Evolutionary conservation across 306 rosid genomes (phyloP).

Genomic region (Castanea sativa): DNA sequence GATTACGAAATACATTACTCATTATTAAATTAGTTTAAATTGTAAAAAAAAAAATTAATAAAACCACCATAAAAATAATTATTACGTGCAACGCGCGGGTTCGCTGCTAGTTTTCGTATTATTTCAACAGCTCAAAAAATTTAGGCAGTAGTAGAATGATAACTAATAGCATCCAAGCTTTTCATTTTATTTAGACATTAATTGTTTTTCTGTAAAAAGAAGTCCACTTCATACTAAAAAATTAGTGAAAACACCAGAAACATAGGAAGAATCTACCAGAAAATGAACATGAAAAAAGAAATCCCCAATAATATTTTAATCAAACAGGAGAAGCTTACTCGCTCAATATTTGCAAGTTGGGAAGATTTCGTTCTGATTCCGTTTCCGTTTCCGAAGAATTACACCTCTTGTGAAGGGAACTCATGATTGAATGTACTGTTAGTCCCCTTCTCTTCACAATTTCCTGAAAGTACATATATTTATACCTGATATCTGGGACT

Average conservation of each 20-base stretch:
- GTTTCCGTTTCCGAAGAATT: constrained; percentile 17
- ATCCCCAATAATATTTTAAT: constrained; percentile 5
- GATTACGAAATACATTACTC: no score
- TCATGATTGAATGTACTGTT: constrained; percentile 52
- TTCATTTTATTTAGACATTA: background rate
- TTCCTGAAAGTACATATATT: constrained; percentile 40
- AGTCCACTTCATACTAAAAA: background rate
- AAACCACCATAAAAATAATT: no score
- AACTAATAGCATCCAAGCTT: background rate
- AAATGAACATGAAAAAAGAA: background rate
- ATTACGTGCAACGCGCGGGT: no score
- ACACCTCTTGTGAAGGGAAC: constrained; percentile 48
- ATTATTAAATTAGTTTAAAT: no score
- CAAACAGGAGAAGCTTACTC: constrained; percentile 48
- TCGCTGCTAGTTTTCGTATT: no score
- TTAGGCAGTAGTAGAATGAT: background rate
- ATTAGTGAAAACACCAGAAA: background rate
- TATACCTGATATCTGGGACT: background rate
- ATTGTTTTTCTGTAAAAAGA: background rate
- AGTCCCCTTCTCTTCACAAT: constrained; percentile 48
- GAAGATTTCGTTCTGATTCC: constrained; percentile 38
- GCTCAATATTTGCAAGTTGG: constrained; percentile 55
- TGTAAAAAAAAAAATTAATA: no score
- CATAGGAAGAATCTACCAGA: background rate
- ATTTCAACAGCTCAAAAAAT: background rate